Conservation (phyloP, 148 eudicot species). For the Salicornia ramosissima region DNA sequence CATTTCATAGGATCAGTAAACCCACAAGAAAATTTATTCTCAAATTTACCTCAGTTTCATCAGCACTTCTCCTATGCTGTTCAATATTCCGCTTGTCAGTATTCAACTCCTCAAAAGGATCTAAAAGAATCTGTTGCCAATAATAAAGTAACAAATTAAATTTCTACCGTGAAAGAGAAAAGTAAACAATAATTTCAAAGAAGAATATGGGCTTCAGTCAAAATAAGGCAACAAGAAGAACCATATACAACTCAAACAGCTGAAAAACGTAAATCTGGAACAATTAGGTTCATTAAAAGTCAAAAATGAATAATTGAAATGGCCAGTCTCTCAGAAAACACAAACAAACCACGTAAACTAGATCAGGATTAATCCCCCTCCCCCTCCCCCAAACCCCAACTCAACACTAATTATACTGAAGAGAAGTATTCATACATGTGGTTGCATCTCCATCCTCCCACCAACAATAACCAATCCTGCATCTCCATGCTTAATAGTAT, state of each 20-base stretch:
- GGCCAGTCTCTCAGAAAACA: too few relatives aligned
- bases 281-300: too few relatives aligned
- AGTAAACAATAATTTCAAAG: too few relatives aligned
- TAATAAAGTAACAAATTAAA: not conserved
- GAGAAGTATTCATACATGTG: slow-evolving; percentile 57
- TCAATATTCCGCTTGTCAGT: slow-evolving; percentile 59
- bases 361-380: too few relatives aligned
- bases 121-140: slow-evolving; percentile 52
- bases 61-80: slow-evolving; percentile 93
- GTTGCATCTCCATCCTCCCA: slow-evolving; percentile 96
- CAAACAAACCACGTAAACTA: too few relatives aligned
- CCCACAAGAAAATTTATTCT: not conserved
- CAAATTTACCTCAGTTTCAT: slow-evolving; percentile 68
- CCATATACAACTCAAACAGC: too few relatives aligned
- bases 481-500: slow-evolving; percentile 95
- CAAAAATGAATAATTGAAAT: too few relatives aligned
- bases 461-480: slow-evolving; percentile 83
- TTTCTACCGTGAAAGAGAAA: not conserved
- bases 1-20: not conserved
- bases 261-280: too few relatives aligned
- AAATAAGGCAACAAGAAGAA: too few relatives aligned
- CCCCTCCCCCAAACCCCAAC: too few relatives aligned
- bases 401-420: slow-evolving; percentile 15
- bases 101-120: slow-evolving; percentile 91
- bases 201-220: too few relatives aligned